Evolutionary conservation across 2,329 filamentous ascomycete species (phyloP), one percentile per base, ranked within the genome.

Genomic region (Stachybotrys elegans): DNA sequence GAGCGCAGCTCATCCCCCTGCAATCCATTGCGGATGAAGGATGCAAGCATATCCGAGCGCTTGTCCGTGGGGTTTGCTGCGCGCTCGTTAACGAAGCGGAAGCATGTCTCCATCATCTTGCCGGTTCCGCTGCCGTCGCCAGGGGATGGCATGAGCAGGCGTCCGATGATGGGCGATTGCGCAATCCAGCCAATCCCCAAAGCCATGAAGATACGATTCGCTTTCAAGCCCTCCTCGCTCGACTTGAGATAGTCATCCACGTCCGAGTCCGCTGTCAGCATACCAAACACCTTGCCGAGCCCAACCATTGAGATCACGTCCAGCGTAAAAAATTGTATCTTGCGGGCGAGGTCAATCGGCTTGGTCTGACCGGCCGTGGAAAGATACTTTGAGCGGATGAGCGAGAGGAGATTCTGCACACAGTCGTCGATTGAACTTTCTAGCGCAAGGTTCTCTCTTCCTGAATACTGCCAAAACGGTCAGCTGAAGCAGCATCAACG

Each of bases 381-480:
- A 3, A 69, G 50, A 43, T 78, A 79, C 34, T 69, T 70, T 4
- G 49, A 51, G 21, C 61, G 59, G 21, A 79, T 61, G 3, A 79
- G 65, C 2, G 58, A 25, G 11, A 78, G 43, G 0, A 78, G 55
- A 11, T 74, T 67, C 23, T 60, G 49, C 7, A 81, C 56, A 11
- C 70, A 67, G 6, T 59, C 48, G 46, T 81, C 71, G 21, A 82
- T 68, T 5, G 70, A 66, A 1, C 56, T 51, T 47, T 81, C 76
- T 3, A 80, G 57, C 1, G 65, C 62, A 2, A 67, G 61, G 27
- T 79, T 79, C 40, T 79, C 77, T 43, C 73, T 70, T 3, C 76
- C 76, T 3, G 76, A 72, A 51, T 80, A 81, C 73, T 74, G 7
- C 6, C n/a, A n/a, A n/a, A n/a, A n/a, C n/a, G n/a, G n/a, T n/a